Conservation (phyloP, 2,329 filamentous ascomycete species). For the Fusarium chaquense region DNA sequence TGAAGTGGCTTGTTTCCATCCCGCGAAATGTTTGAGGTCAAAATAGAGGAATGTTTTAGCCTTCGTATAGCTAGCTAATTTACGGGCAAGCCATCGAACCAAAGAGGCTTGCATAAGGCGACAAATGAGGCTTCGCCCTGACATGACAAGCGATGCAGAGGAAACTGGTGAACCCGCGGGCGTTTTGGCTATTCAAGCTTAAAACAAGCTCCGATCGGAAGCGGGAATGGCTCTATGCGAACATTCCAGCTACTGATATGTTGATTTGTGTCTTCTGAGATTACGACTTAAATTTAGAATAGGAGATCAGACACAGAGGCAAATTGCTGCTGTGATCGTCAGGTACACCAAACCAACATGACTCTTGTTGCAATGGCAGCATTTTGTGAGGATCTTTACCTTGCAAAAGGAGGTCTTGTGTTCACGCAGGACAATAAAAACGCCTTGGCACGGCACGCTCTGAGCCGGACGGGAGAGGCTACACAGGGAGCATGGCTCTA, state of each 20-base stretch:
- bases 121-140: slow-evolving; percentile 15
- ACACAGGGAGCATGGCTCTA: slow-evolving; percentile 1
- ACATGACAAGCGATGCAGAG: slow-evolving; percentile 19
- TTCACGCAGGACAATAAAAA: not conserved
- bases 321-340: slow-evolving; percentile 17
- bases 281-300: not conserved
- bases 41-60: slow-evolving; percentile 9
- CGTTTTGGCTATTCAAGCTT: slow-evolving; percentile 5
- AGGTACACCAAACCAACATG: slow-evolving; percentile 16
- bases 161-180: slow-evolving; percentile 20
- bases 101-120: slow-evolving; percentile 20
- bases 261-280: not conserved
- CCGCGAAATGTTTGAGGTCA: not conserved
- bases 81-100: slow-evolving; percentile 13
- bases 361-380: slow-evolving; percentile 1
- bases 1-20: slow-evolving; percentile 14
- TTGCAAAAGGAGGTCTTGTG: slow-evolving; percentile 19
- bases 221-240: slow-evolving; percentile 20
- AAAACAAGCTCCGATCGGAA: not conserved
- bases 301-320: slow-evolving; percentile 1
- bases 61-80: slow-evolving; percentile 10
- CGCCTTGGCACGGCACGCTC: slow-evolving; percentile 19
- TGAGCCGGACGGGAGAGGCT: not conserved
- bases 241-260: slow-evolving; percentile 16
- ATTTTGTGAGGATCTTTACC: not conserved